Conservation (phyloP, 108 stramenopile genomes). For the Chaetoceros tenuissimus region DNA sequence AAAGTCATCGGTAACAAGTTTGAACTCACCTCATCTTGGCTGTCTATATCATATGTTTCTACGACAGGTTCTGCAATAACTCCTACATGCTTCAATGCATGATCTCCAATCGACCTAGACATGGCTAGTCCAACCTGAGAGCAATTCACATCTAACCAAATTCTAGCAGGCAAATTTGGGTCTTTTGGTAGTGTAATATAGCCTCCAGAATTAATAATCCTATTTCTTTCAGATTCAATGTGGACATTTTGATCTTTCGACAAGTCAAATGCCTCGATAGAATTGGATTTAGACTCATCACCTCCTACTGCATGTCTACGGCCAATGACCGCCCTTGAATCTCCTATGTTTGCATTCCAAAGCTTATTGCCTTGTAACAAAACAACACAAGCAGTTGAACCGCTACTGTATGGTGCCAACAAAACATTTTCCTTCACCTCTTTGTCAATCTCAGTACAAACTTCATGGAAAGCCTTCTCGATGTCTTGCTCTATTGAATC, state of each 20-base stretch:
- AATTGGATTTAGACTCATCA: background rate
- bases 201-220: constrained; percentile 81
- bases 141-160: constrained; percentile 83
- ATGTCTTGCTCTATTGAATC: constrained; percentile 18
- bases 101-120: constrained; percentile 93
- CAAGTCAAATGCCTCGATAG: background rate
- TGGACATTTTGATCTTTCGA: constrained; percentile 18
- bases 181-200: constrained; percentile 91
- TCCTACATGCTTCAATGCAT: constrained; percentile 82
- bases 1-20: no score
- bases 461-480: constrained; percentile 62
- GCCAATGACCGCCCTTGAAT: constrained; percentile 88
- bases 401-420: constrained; percentile 79
- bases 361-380: constrained; percentile 62
- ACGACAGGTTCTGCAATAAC: constrained; percentile 93
- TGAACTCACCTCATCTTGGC: background rate
- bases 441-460: constrained; percentile 73
- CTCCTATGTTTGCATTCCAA: constrained; percentile 83
- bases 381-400: constrained; percentile 88
- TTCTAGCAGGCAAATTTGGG: constrained; percentile 78
- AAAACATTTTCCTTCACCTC: constrained; percentile 44
- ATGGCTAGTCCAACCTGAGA: constrained; percentile 95
- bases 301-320: constrained; percentile 2
- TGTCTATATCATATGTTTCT: background rate
- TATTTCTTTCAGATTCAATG: constrained; percentile 55